Evolutionary conservation across 352 stramenopile genomes (phyloP).

Genomic region (Pythium sukuiense): DNA sequence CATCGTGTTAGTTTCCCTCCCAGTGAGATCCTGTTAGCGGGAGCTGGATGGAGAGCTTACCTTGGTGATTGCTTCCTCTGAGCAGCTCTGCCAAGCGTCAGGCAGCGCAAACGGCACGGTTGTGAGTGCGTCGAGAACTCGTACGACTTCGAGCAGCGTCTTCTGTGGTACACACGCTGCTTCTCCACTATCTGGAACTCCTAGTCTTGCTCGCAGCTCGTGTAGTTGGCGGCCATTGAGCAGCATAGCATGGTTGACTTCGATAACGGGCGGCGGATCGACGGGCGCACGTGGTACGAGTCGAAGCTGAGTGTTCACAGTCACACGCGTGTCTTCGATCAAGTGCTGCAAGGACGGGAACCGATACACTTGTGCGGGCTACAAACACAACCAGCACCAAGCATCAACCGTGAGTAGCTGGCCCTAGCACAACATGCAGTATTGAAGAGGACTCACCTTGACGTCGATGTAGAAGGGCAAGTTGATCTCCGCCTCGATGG

Average conservation of each 20-base stretch:
- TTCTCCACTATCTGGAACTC: not conserved
- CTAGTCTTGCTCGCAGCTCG: conserved; percentile 22
- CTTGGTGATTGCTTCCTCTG: conserved; percentile 45
- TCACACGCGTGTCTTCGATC: conserved; percentile 53
- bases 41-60: conserved; percentile 20
- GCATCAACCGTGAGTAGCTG: not conserved
- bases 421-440: not conserved
- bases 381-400: conserved; percentile 1
- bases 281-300: conserved; percentile 35
- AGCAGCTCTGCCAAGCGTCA: conserved; percentile 38
- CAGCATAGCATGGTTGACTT: conserved; percentile 41
- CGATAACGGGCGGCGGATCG: conserved; percentile 41
- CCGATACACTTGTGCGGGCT: conserved; percentile 55
- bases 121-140: conserved; percentile 34
- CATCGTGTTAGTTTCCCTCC: not conserved
- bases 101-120: conserved; percentile 44
- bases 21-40: too few relatives aligned
- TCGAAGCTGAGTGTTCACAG: conserved; percentile 34
- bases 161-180: not conserved
- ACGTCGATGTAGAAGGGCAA: conserved; percentile 62
- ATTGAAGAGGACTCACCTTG: conserved; percentile 31
- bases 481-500: conserved; percentile 61
- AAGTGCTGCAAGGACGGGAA: conserved; percentile 61
- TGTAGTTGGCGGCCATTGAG: conserved; percentile 48
- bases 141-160: conserved; percentile 33